These are phyloP conservation scores for Schizothecium vesticola DNA, from an alignment of 495 filamentous ascomycete genomes.

Conservation along the genomic window DNA sequence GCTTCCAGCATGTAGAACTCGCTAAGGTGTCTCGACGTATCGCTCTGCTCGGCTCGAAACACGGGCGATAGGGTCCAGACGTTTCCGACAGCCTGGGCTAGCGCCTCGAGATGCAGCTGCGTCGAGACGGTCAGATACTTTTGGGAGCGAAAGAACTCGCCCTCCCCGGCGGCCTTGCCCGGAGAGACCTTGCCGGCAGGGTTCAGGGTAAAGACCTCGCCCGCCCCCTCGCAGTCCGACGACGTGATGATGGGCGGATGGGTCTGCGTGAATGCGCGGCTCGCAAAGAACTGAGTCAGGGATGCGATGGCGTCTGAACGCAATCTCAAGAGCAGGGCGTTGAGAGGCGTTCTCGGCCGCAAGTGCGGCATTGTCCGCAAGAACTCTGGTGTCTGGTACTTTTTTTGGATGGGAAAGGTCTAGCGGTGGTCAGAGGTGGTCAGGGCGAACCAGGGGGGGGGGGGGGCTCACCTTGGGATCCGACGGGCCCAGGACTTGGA, in stretches of 20 bases:
- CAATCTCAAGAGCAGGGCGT: slow-evolving; percentile 73
- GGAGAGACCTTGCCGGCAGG: slow-evolving; percentile 25
- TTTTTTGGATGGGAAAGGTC: slow-evolving; percentile 90
- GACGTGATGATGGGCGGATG: slow-evolving; percentile 94
- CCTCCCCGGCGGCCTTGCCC: slow-evolving; percentile 16
- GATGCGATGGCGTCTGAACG: slow-evolving; percentile 73
- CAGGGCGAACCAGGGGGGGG: slow-evolving; percentile 8
- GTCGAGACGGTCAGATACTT: slow-evolving; percentile 96
- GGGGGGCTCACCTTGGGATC: slow-evolving; percentile 64
- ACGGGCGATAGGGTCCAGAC: slow-evolving; percentile 94
- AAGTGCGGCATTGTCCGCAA: slow-evolving; percentile 87
- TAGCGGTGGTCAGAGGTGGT: slow-evolving; percentile 30
- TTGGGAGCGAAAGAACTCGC: slow-evolving; percentile 71
- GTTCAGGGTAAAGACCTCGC: slow-evolving; percentile 82
- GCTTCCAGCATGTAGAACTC: slow-evolving; percentile 99
- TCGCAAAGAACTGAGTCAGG: slow-evolving; percentile 65
- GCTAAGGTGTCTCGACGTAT: slow-evolving; percentile 88
- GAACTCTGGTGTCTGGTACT: slow-evolving; percentile 85
- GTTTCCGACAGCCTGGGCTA: slow-evolving; percentile 78
- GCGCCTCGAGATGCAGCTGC: slow-evolving; percentile 90
- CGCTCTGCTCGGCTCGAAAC: slow-evolving; percentile 90
- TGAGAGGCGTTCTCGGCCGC: slow-evolving; percentile 74
- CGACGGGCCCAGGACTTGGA: slow-evolving; percentile 67
- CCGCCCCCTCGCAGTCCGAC: slow-evolving; percentile 95
- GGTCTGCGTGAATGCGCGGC: slow-evolving; percentile 71